Evolutionary conservation across 2,329 filamentous ascomycete genomes (phyloP).

Genomic region (Sclerotinia glacialis): DNA sequence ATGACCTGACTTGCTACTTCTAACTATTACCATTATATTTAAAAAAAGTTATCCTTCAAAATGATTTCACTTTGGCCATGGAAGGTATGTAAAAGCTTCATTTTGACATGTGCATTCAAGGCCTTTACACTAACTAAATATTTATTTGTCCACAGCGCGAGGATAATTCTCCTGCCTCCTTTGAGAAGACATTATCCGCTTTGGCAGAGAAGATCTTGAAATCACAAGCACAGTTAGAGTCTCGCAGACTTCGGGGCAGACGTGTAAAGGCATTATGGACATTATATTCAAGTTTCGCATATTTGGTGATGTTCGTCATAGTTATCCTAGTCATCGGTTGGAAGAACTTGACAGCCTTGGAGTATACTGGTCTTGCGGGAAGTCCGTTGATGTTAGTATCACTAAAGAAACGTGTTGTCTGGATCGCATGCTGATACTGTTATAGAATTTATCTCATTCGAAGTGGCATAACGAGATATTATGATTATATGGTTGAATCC

Average conservation of each 20-base stretch:
- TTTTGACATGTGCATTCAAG: slow-evolving; percentile 17
- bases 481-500: slow-evolving; percentile 74
- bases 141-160: slow-evolving; percentile 56
- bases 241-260: slow-evolving; percentile 66
- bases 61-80: slow-evolving; percentile 90
- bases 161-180: slow-evolving; percentile 80
- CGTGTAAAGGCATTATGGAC: slow-evolving; percentile 84
- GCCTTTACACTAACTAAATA: slow-evolving; percentile 10
- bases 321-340: slow-evolving; percentile 81
- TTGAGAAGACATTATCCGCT: slow-evolving; percentile 84
- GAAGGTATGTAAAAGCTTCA: slow-evolving; percentile 54
- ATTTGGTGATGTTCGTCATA: slow-evolving; percentile 81
- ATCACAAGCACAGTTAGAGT: slow-evolving; percentile 70
- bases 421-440: slow-evolving; percentile 28
- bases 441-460: slow-evolving; percentile 76
- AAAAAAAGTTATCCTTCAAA: slow-evolving; percentile 27
- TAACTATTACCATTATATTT: background rate
- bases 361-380: slow-evolving; percentile 75
- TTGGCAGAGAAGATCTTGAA: slow-evolving; percentile 80
- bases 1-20: slow-evolving; percentile 27
- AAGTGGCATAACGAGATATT: slow-evolving; percentile 64
- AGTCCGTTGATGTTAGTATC: slow-evolving; percentile 71
- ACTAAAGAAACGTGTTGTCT: background rate
- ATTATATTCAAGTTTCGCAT: slow-evolving; percentile 85
- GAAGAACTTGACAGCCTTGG: slow-evolving; percentile 69